Evolutionary conservation across 306 rosid species (phyloP).

Genomic region (Hippophae gyantsensis): DNA sequence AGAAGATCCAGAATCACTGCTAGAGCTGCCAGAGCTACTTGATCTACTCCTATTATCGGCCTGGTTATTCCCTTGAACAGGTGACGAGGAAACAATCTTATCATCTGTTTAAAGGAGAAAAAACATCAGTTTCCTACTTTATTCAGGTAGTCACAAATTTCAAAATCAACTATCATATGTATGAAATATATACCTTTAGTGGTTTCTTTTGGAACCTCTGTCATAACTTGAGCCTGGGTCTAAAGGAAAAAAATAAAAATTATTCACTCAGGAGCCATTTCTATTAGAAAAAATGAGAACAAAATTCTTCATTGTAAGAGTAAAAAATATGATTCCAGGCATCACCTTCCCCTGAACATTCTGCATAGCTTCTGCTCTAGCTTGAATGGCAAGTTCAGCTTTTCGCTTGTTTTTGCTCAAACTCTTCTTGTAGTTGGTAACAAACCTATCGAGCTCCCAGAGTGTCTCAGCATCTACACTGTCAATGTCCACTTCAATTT

Average conservation of each 20-base stretch:
- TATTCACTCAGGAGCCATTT: neutral
- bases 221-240: slow-evolving; percentile 36
- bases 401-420: slow-evolving; percentile 74
- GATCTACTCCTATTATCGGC: slow-evolving; percentile 41
- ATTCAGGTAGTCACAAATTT: slow-evolving; percentile 3
- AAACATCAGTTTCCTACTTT: slow-evolving; percentile 10
- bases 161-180: slow-evolving; percentile 7
- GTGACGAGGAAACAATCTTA: slow-evolving; percentile 23
- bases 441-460: slow-evolving; percentile 91
- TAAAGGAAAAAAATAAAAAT: slow-evolving; percentile 12
- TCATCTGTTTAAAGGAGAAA: slow-evolving; percentile 20
- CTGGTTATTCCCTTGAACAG: slow-evolving; percentile 28
- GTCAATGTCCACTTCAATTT: slow-evolving; percentile 85
- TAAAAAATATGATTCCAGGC: neutral
- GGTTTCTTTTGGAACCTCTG: slow-evolving; percentile 37
- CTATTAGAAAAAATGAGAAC: neutral
- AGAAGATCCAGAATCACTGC: slow-evolving; percentile 62
- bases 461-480: slow-evolving; percentile 81
- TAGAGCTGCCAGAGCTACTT: slow-evolving; percentile 36
- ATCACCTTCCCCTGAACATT: slow-evolving; percentile 34
- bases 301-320: neutral
- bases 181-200: slow-evolving; percentile 37
- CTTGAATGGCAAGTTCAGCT: slow-evolving; percentile 43
- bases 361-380: slow-evolving; percentile 35
- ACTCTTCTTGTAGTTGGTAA: slow-evolving; percentile 61